Conservation (phyloP, 139 green algal genomes). For the Ettlia oleoabundans region DNA sequence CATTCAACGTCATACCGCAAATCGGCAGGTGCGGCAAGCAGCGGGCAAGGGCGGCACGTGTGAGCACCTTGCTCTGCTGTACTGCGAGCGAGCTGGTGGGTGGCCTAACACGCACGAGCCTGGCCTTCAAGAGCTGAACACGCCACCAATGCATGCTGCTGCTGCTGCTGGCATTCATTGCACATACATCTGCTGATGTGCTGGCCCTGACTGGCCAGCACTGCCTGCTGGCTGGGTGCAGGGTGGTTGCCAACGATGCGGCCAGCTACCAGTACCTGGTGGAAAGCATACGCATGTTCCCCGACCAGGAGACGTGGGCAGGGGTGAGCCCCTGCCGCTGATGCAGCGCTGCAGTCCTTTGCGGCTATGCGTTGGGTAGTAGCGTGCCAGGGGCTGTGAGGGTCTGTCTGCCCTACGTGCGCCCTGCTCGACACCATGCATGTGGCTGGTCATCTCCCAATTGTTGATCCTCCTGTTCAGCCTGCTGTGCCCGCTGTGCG, state of each 20-base stretch:
- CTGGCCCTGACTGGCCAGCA: neutral
- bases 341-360: no score
- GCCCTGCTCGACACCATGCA: no score
- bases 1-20: constrained; percentile 92
- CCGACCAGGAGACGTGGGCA: constrained; percentile 79
- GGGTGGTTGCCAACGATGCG: constrained; percentile 84
- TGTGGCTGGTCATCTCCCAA: no score
- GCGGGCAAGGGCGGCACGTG: no score
- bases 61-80: no score
- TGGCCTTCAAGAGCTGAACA: no score
- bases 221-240: constrained; percentile 23
- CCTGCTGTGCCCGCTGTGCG: neutral
- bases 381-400: no score
- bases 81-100: no score
- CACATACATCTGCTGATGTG: neutral
- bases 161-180: neutral
- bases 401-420: no score
- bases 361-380: no score
- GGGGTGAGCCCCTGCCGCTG: no score
- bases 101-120: neutral
- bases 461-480: neutral
- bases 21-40: constrained; percentile 71
- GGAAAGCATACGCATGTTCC: constrained; percentile 97
- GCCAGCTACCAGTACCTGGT: constrained; percentile 97
- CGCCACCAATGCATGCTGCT: no score